Percentiles rank a stretch among this genome's conserved stretches.
Evolutionary conservation across 2,329 filamentous ascomycete species (phyloP).

Genomic region (Talaromyces marneffei): DNA sequence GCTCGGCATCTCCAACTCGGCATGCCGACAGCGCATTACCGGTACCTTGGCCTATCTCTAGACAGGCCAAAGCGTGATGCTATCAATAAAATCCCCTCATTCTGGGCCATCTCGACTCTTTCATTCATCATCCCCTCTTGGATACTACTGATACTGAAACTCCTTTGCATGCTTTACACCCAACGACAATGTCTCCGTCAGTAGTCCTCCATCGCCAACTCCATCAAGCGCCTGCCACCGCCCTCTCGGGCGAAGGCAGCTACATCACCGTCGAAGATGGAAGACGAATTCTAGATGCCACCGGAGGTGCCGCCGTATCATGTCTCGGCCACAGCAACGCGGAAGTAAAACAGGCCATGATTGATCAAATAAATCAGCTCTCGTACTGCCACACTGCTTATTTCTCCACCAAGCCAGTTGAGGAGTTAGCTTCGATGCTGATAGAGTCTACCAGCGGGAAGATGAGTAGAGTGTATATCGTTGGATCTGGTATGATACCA

Average conservation of each 20-base stretch:
- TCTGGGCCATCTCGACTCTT: background rate
- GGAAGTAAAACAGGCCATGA: slow-evolving; percentile 56
- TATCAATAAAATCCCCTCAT: background rate
- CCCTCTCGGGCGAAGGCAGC: slow-evolving; percentile 46
- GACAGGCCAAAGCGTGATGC: background rate
- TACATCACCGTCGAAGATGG: slow-evolving; percentile 52
- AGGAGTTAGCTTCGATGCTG: slow-evolving; percentile 49
- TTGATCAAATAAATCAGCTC: slow-evolving; percentile 53
- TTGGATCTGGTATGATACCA: slow-evolving; percentile 48
- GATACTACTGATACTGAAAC: background rate
- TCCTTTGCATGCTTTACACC: too few species aligned
- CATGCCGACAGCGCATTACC: slow-evolving; percentile 21
- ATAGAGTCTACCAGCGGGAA: slow-evolving; percentile 47
- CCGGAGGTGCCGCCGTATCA: slow-evolving; percentile 66
- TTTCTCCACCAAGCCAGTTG: slow-evolving; percentile 51
- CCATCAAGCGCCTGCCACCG: slow-evolving; percentile 42
- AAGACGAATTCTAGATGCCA: slow-evolving; percentile 62
- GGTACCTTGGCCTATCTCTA: background rate
- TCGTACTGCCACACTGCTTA: slow-evolving; percentile 56
- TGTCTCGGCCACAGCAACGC: slow-evolving; percentile 62
- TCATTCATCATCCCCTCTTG: background rate
- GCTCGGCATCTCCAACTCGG: slow-evolving; percentile 25
- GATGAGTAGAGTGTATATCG: slow-evolving; percentile 52
- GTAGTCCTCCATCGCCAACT: slow-evolving; percentile 51
- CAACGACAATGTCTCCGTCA: slow-evolving; percentile 2